These are phyloP conservation scores for Hypoxylon cercidicola DNA, from an alignment of 495 filamentous ascomycete genomes.

Conservation along the genomic window DNA sequence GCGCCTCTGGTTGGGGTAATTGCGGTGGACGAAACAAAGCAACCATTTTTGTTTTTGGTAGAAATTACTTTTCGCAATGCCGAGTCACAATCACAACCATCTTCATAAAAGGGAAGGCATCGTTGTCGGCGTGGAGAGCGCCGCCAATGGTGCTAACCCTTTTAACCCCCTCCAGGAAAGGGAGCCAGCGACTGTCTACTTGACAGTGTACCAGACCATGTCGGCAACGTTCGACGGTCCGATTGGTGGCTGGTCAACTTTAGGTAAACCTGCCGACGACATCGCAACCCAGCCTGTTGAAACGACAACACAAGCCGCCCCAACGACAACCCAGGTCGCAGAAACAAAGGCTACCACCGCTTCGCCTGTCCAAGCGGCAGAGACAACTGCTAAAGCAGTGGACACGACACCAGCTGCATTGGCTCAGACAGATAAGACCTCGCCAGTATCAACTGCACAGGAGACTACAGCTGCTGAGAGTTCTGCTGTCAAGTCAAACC, in stretches of 20 bases:
- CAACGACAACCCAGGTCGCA: not conserved
- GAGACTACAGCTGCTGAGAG: constrained; percentile 14
- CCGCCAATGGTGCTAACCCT: constrained; percentile 42
- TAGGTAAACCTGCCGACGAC: constrained; percentile 40
- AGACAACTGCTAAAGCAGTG: constrained; percentile 28
- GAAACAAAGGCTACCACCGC: not conserved
- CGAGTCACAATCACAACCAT: constrained; percentile 43
- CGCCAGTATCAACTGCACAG: constrained; percentile 5
- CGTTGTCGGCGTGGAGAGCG: constrained; percentile 27
- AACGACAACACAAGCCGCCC: constrained; percentile 19
- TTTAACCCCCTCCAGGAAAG: constrained; percentile 43
- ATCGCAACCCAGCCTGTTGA: constrained; percentile 26
- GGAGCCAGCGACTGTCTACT: constrained; percentile 53
- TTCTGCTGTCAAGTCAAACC: not conserved
- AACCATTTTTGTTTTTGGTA: constrained; percentile 2
- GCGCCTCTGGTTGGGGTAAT: constrained; percentile 7
- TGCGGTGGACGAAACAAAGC: constrained; percentile 11
- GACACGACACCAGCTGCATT: constrained; percentile 6
- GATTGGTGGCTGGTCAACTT: constrained; percentile 65
- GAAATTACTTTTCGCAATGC: constrained; percentile 34
- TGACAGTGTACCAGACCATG: constrained; percentile 66
- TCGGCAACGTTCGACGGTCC: constrained; percentile 65
- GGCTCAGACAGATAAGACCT: constrained; percentile 25
- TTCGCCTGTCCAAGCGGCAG: not conserved
- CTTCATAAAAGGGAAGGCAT: constrained; percentile 37